Evolutionary conservation across 176 grass and related monocot genomes (phyloP).

Genomic region (Zoysia japonica): DNA sequence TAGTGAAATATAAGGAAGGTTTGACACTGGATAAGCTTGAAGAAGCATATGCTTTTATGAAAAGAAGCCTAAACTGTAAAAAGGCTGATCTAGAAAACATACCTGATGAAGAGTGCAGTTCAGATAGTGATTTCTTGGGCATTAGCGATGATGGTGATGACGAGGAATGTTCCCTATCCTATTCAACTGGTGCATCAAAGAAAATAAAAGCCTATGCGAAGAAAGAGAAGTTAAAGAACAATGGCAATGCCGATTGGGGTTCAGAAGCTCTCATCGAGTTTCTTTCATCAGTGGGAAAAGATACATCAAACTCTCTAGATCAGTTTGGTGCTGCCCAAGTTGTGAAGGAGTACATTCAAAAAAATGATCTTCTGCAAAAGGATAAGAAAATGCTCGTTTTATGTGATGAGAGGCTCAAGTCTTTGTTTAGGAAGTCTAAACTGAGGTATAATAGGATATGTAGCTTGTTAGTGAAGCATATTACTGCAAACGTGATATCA

Average conservation of each 20-base stretch:
- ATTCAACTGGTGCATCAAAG: constrained; percentile 40
- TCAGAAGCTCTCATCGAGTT: constrained; percentile 69
- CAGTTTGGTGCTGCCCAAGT: constrained; percentile 58
- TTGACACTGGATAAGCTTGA: constrained; percentile 62
- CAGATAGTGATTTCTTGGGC: constrained; percentile 53
- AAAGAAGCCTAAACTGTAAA: constrained; percentile 36
- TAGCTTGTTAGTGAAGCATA: constrained; percentile 68
- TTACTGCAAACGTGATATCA: constrained; percentile 57
- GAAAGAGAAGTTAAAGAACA: constrained; percentile 54
- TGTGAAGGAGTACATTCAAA: constrained; percentile 68
- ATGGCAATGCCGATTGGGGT: constrained; percentile 69
- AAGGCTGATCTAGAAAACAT: constrained; percentile 48
- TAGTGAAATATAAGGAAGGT: constrained; percentile 68
- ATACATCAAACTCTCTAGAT: constrained; percentile 56
- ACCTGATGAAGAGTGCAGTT: constrained; percentile 37
- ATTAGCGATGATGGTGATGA: constrained; percentile 30
- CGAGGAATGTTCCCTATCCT: constrained; percentile 30
- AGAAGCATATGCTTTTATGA: constrained; percentile 56
- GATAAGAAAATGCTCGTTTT: constrained; percentile 63
- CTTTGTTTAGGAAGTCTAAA: constrained; percentile 73
- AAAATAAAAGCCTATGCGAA: constrained; percentile 53
- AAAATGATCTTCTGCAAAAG: constrained; percentile 47
- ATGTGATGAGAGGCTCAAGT: constrained; percentile 60
- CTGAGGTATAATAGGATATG: constrained; percentile 64
- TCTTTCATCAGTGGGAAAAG: constrained; percentile 70